Percentiles rank a stretch among this genome's conserved stretches.
phyloP scores from a whole-genome alignment of 2,329 filamentous ascomycete species.

The Xylariaceae sp. region DNA sequence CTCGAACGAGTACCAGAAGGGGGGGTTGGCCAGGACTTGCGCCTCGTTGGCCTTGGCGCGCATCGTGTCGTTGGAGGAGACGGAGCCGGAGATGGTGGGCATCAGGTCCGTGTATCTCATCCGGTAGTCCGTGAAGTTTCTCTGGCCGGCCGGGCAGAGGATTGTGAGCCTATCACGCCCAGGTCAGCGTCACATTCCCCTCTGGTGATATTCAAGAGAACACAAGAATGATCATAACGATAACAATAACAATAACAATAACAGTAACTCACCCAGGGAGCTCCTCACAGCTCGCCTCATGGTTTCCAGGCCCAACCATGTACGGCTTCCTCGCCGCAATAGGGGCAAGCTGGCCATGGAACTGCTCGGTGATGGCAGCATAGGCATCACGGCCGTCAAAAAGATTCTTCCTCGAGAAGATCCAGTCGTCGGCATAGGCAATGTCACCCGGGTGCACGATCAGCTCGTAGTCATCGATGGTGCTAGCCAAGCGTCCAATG shows the following conservation, averaged over 20 bases:
- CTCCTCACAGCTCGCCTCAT: conserved; percentile 51
- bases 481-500: conserved; percentile 48
- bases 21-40: conserved; percentile 40
- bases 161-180: conserved; percentile 21
- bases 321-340: conserved; percentile 50
- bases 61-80: conserved; percentile 38
- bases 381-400: conserved; percentile 47
- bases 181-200: neutral
- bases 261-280: conserved; percentile 27
- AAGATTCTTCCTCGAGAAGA: conserved; percentile 40
- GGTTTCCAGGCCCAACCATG: conserved; percentile 53
- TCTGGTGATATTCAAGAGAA: too few relatives aligned
- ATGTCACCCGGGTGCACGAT: conserved; percentile 51
- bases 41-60: conserved; percentile 42
- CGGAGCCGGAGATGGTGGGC: conserved; percentile 46
- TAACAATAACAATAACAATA: neutral
- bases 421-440: conserved; percentile 56
- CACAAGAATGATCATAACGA: neutral
- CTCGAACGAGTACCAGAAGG: conserved; percentile 57
- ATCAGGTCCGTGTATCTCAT: conserved; percentile 49
- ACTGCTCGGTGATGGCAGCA: conserved; percentile 51
- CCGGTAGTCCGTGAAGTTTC: conserved; percentile 56
- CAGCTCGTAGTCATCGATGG: conserved; percentile 50
- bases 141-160: conserved; percentile 47
- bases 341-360: conserved; percentile 50